Evolutionary conservation across 257 asterid genomes (phyloP).

Genomic region (Fraxinus quadrangulata): DNA sequence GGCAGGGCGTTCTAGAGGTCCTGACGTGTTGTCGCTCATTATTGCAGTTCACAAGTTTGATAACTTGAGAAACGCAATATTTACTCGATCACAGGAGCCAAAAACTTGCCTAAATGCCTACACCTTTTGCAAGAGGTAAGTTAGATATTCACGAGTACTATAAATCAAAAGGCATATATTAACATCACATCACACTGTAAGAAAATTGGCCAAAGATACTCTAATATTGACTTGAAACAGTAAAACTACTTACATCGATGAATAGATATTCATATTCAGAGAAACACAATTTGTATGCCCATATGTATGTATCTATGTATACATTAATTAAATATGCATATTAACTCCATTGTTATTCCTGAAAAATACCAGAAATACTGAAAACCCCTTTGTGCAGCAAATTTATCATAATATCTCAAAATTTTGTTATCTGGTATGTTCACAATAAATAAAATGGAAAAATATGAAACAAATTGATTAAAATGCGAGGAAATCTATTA

Average conservation of each 20-base stretch:
- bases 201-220: background rate
- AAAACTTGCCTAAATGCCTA: constrained; percentile 42
- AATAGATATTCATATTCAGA: background rate
- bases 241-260: background rate
- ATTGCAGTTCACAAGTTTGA: constrained; percentile 39
- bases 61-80: constrained; percentile 10
- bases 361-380: background rate
- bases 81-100: constrained; percentile 19
- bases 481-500: background rate
- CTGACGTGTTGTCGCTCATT: constrained; percentile 68
- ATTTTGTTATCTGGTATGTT: background rate
- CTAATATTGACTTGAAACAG: too few species aligned
- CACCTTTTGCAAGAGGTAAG: constrained; percentile 26
- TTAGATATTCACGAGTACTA: constrained; percentile 2
- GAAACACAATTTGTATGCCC: background rate
- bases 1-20: constrained; percentile 52
- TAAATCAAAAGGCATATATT: background rate
- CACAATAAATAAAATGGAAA: background rate
- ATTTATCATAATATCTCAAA: constrained; percentile 1
- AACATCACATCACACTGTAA: background rate
- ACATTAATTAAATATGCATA: background rate
- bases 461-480: background rate
- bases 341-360: background rate
- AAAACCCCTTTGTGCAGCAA: background rate
- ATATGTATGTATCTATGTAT: background rate